Percentiles rank a stretch among this genome's conserved stretches.
Conservation (phyloP, 2,329 filamentous ascomycete genomes). For the Monilinia fructicola region DNA sequence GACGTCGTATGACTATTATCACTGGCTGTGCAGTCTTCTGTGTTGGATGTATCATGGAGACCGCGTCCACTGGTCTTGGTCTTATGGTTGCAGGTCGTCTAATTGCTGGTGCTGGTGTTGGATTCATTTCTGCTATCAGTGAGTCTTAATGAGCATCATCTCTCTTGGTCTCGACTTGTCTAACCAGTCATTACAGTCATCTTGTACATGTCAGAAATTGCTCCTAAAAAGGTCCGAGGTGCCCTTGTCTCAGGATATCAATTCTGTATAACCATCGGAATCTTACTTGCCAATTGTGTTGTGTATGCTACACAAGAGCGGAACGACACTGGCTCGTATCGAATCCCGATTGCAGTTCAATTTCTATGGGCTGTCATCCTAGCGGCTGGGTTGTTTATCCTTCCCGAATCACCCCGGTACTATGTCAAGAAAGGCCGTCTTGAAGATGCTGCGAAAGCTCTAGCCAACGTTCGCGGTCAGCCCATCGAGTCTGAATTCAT, state of each 20-base stretch:
- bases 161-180: slow-evolving; percentile 63
- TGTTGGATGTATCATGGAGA: slow-evolving; percentile 62
- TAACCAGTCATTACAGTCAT: slow-evolving; percentile 52
- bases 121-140: slow-evolving; percentile 73
- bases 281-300: slow-evolving; percentile 72
- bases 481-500: slow-evolving; percentile 70
- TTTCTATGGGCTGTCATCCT: slow-evolving; percentile 79
- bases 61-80: slow-evolving; percentile 52
- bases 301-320: slow-evolving; percentile 68
- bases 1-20: slow-evolving; percentile 71
- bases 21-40: slow-evolving; percentile 66
- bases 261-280: slow-evolving; percentile 78
- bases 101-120: slow-evolving; percentile 74
- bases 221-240: slow-evolving; percentile 71
- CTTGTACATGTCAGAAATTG: slow-evolving; percentile 67
- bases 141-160: slow-evolving; percentile 39
- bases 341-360: slow-evolving; percentile 78
- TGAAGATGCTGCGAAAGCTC: slow-evolving; percentile 59
- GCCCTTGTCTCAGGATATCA: slow-evolving; percentile 78
- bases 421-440: slow-evolving; percentile 76
- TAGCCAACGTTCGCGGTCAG: slow-evolving; percentile 73
- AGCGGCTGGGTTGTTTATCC: slow-evolving; percentile 66
- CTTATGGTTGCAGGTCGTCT: slow-evolving; percentile 62
- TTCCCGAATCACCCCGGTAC: slow-evolving; percentile 84
- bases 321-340: slow-evolving; percentile 65